Evolutionary conservation across 208 protist species (phyloP).

Genomic region (Crithidia mellificae): DNA sequence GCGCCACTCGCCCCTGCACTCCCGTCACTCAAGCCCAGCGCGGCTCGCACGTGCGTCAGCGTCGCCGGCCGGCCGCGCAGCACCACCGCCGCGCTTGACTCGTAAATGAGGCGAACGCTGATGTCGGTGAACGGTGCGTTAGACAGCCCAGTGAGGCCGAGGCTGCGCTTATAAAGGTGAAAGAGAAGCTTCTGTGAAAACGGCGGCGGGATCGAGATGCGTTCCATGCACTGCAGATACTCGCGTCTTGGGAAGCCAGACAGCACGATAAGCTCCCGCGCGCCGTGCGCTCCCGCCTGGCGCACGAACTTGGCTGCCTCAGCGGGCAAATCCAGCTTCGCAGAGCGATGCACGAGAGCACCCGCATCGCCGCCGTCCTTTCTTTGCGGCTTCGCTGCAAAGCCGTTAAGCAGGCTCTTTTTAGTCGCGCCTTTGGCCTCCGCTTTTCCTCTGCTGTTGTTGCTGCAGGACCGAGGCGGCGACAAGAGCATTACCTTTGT

Average conservation of each 20-base stretch:
- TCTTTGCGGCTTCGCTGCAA: too few species aligned
- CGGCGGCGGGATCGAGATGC: slow-evolving; percentile 23
- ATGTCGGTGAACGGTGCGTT: slow-evolving; percentile 22
- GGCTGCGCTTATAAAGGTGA: slow-evolving; percentile 23
- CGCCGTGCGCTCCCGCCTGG: not conserved
- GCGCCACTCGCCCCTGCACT: not conserved
- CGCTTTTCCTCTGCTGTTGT: too few species aligned
- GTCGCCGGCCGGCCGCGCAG: slow-evolving; percentile 17
- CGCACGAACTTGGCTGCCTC: not conserved
- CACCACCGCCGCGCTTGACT: slow-evolving; percentile 28
- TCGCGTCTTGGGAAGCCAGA: slow-evolving; percentile 27
- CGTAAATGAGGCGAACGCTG: slow-evolving; percentile 22
- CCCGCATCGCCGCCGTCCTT: not conserved
- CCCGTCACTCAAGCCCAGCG: not conserved
- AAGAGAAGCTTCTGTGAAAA: slow-evolving; percentile 28
- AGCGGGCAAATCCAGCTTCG: not conserved
- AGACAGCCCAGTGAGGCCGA: slow-evolving; percentile 11
- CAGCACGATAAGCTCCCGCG: slow-evolving; percentile 17
- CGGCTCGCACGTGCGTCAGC: not conserved
- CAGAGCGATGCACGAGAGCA: too few species aligned
- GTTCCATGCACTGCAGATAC: slow-evolving; percentile 41
- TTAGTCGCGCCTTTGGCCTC: too few species aligned
- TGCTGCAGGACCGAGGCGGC: not conserved
- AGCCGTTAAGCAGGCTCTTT: not conserved
- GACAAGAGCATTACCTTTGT: not conserved